Evolutionary conservation across 1,284 basidiomycete genomes (phyloP).

Genomic region (Irpex sp.): DNA sequence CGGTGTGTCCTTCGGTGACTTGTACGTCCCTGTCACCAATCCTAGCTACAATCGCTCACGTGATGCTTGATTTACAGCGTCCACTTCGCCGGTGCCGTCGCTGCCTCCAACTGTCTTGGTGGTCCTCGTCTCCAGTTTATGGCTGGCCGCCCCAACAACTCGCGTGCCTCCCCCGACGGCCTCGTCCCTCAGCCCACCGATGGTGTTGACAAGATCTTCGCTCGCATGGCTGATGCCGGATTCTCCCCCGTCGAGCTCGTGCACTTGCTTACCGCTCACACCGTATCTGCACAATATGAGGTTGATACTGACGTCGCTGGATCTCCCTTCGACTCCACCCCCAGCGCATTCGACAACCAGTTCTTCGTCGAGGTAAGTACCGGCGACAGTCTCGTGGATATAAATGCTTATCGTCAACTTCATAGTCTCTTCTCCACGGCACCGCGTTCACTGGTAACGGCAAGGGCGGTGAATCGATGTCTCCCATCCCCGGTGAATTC

Average conservation of each 20-base stretch:
- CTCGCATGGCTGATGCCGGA: conserved; percentile 21
- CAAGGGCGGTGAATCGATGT: conserved; percentile 32
- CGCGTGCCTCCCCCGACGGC: conserved; percentile 24
- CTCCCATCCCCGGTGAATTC: conserved; percentile 24
- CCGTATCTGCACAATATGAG: conserved; percentile 22
- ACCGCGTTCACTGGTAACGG: conserved; percentile 31
- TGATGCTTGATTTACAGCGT: conserved; percentile 14
- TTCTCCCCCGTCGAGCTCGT: conserved; percentile 22
- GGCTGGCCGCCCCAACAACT: conserved; percentile 19
- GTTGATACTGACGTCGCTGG: conserved; percentile 28
- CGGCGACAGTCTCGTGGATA: not conserved
- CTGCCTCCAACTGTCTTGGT: conserved; percentile 27
- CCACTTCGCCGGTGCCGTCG: conserved; percentile 28
- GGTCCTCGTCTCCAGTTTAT: conserved; percentile 26
- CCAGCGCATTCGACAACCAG: conserved; percentile 33
- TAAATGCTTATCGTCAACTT: not conserved
- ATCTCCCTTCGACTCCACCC: conserved; percentile 39
- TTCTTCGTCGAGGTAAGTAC: conserved; percentile 36
- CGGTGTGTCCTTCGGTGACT: conserved; percentile 36
- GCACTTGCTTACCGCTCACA: conserved; percentile 14
- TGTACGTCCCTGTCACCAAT: conserved; percentile 10
- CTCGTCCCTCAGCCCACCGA: conserved; percentile 25
- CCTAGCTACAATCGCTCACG: not conserved
- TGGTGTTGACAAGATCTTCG: conserved; percentile 21
- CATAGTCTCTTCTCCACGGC: conserved; percentile 28